phyloP scores from a whole-genome alignment of 78 protist genomes.

The Guillardia theta region DNA sequence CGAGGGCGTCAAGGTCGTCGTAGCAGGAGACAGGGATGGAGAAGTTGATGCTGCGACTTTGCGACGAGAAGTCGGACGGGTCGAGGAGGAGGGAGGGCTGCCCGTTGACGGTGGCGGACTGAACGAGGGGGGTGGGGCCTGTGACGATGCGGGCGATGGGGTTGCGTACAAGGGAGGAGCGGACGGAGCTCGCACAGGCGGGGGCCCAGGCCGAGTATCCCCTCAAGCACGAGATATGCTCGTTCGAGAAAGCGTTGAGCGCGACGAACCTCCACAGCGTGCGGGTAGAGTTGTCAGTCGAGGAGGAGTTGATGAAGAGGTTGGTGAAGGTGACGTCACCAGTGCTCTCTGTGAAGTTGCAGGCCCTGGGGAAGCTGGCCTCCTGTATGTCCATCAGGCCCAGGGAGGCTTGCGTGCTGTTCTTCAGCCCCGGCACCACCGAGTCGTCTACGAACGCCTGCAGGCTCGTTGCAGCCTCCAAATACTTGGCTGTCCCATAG shows the following conservation, averaged over 20 bases:
- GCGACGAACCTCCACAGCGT: not conserved
- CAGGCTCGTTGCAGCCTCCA: not conserved
- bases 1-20: too few species aligned
- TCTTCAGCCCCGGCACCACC: not conserved
- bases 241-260: not conserved
- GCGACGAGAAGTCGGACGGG: too few species aligned
- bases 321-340: too few species aligned
- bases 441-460: not conserved
- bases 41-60: too few species aligned
- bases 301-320: not conserved
- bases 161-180: not conserved
- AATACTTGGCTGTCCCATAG: not conserved
- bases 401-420: too few species aligned
- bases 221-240: not conserved
- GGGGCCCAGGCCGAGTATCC: constrained; percentile 6
- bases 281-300: not conserved
- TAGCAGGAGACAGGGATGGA: too few species aligned
- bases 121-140: too few species aligned
- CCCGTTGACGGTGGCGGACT: too few species aligned
- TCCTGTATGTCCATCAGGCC: too few species aligned
- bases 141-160: not conserved
- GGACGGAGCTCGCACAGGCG: not conserved
- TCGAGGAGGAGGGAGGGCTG: too few species aligned
- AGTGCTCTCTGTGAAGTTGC: too few species aligned
- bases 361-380: too few species aligned